Percentiles rank a stretch among this genome's conserved stretches.
phyloP scores from a whole-genome alignment of 176 grass and related monocot genomes.

The Themeda triandra region DNA sequence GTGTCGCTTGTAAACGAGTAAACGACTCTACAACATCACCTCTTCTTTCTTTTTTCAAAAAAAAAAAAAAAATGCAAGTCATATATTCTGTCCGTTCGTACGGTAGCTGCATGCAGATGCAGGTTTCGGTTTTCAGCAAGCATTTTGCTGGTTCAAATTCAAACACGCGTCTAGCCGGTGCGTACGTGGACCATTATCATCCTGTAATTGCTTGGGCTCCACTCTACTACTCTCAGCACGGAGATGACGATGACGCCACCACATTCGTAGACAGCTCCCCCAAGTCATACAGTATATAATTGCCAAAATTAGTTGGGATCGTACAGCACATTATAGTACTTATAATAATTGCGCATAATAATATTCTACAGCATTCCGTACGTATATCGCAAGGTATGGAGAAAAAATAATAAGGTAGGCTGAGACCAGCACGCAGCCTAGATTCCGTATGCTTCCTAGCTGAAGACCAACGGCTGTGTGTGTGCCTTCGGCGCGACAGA shows the following conservation, averaged over 20 bases:
- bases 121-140: background rate
- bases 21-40: background rate
- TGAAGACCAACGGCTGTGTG: background rate
- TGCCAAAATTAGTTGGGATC: background rate
- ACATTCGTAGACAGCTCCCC: background rate
- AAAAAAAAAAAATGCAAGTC: background rate
- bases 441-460: constrained; percentile 34
- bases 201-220: background rate
- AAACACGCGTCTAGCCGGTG: background rate
- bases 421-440: background rate
- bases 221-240: background rate
- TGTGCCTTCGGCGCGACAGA: background rate
- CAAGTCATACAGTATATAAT: background rate
- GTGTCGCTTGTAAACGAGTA: background rate
- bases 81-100: background rate
- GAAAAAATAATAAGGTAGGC: background rate
- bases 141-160: constrained; percentile 21
- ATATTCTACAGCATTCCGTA: no score
- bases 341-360: no score
- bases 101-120: background rate
- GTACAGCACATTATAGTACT: background rate
- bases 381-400: background rate
- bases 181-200: background rate
- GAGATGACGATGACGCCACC: background rate
- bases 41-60: no score